Base-by-base conservation (phyloP, 345 rosid species). In the Salix caprea region DNA sequence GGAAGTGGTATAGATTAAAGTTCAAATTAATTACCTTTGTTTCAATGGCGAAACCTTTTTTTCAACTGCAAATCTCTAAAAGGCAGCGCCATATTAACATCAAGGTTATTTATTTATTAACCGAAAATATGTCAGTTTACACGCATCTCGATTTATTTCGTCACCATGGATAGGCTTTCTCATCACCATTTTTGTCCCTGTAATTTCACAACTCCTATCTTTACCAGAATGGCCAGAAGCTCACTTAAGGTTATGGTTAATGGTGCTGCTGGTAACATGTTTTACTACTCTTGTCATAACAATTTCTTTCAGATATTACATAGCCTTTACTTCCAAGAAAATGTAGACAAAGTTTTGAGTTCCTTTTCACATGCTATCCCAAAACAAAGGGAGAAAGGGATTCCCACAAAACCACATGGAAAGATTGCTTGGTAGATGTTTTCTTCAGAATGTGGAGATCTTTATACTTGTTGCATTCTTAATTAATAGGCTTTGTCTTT, bases 191-290 rank as follows among this genome's bases (percentile, higher is more conserved):
- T 61, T n/a, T 21, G 23, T n/a, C 60, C 24, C 65, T 5, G 18
- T 28, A 56, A 39, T 39, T 16, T 48, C 65, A 21, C 10, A 46
- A 6, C 18, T 46, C 18, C 18, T 46, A 14, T 46, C 52, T 4
- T 66, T 28, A 1, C 67, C 61, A 16, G 61, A 70, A 82, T 83
- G 78, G 83, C 80, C 2, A 73, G 54, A 58, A 65, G 18, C 74
- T 79, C 82, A 18, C 30, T 79, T 6, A 69, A 82, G 69, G 77
- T 79, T 73, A 67, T 82, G 39, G 85, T 82, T 78, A 79, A 80
- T 72, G 85, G 82, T 28, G 82, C 85, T 46, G 85, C 85, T 67
- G 78, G 84, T 81, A 71, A 39, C 39, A 3, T 72, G 9, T 42
- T 34, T 61, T 19, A 11, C 21, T 15, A 10, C 44, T 62, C 5